These are phyloP conservation scores for Solanum lycopersicoides DNA, from an alignment of 257 asterid genomes.

Conservation along the genomic window DNA sequence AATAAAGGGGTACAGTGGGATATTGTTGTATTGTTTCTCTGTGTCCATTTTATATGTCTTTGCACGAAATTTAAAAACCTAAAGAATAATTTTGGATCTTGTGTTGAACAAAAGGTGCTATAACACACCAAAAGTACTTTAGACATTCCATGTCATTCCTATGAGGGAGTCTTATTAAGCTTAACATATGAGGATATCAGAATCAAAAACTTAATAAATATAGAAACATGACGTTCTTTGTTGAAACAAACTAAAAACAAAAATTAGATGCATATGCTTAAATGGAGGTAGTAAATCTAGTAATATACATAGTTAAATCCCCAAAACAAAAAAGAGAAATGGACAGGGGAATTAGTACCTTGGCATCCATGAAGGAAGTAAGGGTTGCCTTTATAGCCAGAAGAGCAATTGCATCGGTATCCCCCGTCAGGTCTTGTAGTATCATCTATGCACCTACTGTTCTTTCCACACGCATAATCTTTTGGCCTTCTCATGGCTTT, in stretches of 20 bases:
- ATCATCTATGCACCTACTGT: slow-evolving; percentile 8
- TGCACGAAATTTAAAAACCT: background rate
- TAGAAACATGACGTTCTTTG: background rate
- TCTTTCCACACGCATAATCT: background rate
- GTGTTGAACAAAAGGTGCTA: background rate
- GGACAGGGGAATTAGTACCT: slow-evolving; percentile 4
- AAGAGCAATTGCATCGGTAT: slow-evolving; percentile 13
- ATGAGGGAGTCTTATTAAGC: background rate
- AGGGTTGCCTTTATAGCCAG: slow-evolving; percentile 28
- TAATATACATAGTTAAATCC: background rate
- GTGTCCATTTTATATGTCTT: background rate
- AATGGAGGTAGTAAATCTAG: too few species aligned
- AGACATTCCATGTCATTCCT: background rate
- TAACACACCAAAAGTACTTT: background rate
- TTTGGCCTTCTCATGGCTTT: background rate
- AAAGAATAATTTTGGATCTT: background rate
- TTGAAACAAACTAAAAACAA: background rate
- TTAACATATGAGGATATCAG: background rate
- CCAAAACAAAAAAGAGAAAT: background rate
- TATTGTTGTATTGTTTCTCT: background rate
- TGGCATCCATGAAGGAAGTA: slow-evolving; percentile 24
- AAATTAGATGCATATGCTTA: background rate
- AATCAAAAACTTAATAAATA: background rate
- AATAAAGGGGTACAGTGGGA: background rate
- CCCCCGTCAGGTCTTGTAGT: background rate